Conservation (phyloP, 495 filamentous ascomycete genomes). For the Amorphotheca resinae region DNA sequence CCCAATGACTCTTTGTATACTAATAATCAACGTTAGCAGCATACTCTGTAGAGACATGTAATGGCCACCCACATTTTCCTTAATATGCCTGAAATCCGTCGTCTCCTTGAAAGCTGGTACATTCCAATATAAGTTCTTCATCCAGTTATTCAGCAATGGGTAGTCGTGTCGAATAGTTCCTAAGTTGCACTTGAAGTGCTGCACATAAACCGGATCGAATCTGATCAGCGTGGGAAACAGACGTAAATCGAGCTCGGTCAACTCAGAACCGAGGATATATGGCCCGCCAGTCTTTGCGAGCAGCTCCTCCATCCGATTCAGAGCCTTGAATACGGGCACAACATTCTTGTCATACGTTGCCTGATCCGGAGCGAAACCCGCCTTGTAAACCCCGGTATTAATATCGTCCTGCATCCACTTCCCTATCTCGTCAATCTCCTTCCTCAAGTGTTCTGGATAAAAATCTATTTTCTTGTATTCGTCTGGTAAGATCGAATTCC, state of each 20-base stretch:
- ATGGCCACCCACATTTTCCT: conserved; percentile 21
- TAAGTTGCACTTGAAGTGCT: conserved; percentile 90
- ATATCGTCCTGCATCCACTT: conserved; percentile 74
- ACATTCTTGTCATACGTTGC: conserved; percentile 67
- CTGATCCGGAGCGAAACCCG: conserved; percentile 44
- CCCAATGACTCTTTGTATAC: conserved; percentile 37
- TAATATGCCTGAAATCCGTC: conserved; percentile 51
- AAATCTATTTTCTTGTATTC: conserved; percentile 46
- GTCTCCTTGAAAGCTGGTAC: conserved; percentile 49
- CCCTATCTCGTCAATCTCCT: conserved; percentile 62
- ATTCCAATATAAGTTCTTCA: conserved; percentile 57
- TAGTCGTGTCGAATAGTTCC: conserved; percentile 71
- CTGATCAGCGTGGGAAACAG: conserved; percentile 68
- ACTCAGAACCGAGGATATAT: conserved; percentile 51
- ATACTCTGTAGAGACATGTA: background rate
- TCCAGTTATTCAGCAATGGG: conserved; percentile 55
- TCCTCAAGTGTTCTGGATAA: conserved; percentile 44
- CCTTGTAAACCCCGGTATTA: conserved; percentile 75
- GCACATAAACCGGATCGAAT: conserved; percentile 81
- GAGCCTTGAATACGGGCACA: conserved; percentile 51
- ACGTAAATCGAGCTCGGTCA: conserved; percentile 76
- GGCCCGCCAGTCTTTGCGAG: conserved; percentile 41
- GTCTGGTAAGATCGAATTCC: conserved; percentile 58
- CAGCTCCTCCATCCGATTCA: conserved; percentile 59
- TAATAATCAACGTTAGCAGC: conserved; percentile 12